Percentiles rank a stretch among this genome's conserved stretches.
These are phyloP conservation scores for Fremontodendron californicum DNA, from an alignment of 345 rosid genomes.

Conservation along the genomic window DNA sequence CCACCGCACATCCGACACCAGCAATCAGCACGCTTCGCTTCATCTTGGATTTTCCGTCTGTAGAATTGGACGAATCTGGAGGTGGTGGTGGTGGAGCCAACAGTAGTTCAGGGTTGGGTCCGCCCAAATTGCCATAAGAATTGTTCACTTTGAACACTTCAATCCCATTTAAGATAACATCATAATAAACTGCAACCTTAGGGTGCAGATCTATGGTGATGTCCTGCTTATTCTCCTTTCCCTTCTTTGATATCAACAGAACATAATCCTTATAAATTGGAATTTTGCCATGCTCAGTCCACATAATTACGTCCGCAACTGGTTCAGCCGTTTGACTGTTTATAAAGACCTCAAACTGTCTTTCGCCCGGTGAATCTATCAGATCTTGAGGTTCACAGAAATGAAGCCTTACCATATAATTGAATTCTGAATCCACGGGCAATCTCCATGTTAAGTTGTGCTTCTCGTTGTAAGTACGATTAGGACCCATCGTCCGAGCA, in stretches of 20 bases:
- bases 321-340: constrained; percentile 41
- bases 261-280: constrained; percentile 43
- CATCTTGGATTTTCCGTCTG: background rate
- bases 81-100: background rate
- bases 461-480: constrained; percentile 19
- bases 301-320: constrained; percentile 28
- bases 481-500: constrained; percentile 45
- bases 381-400: constrained; percentile 38
- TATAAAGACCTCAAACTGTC: constrained; percentile 35
- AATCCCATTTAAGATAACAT: constrained; percentile 44
- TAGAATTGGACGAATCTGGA: background rate
- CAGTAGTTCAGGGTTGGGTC: constrained; percentile 29
- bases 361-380: constrained; percentile 24
- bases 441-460: constrained; percentile 53
- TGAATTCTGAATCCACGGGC: constrained; percentile 45
- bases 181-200: constrained; percentile 29
- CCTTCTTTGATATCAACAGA: constrained; percentile 28
- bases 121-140: constrained; percentile 34
- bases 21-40: background rate
- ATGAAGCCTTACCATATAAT: constrained; percentile 46
- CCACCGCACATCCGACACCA: background rate
- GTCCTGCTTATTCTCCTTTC: background rate
- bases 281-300: background rate
- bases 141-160: constrained; percentile 54
- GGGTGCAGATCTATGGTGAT: background rate